Percentiles rank a stretch among this genome's conserved stretches.
These are phyloP conservation scores for Fusarium tuaranense DNA, from an alignment of 2,329 filamentous ascomycete species.

Conservation along the genomic window DNA sequence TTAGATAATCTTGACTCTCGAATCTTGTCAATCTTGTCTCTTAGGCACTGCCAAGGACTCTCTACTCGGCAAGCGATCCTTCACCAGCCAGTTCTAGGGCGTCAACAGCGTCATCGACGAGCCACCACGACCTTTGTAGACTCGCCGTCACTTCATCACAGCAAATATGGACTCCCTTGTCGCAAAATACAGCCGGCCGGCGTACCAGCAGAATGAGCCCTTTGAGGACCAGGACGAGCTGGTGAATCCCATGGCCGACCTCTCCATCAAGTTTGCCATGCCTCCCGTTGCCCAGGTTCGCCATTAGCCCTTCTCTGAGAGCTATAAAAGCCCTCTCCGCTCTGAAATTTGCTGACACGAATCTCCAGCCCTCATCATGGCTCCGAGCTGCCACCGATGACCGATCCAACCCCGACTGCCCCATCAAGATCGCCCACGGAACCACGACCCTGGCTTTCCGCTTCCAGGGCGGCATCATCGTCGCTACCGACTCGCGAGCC, in stretches of 20 bases:
- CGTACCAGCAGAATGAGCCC: slow-evolving; percentile 77
- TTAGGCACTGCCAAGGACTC: slow-evolving; percentile 12
- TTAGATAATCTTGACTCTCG: slow-evolving; percentile 5
- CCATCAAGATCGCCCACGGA: slow-evolving; percentile 99
- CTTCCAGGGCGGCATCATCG: slow-evolving; percentile 98
- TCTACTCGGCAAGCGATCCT: slow-evolving; percentile 8
- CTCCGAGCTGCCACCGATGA: slow-evolving; percentile 98
- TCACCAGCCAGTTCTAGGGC: slow-evolving; percentile 15
- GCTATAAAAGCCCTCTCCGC: neutral
- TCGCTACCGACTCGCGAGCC: slow-evolving; percentile 96
- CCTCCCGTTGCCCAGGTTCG: slow-evolving; percentile 91
- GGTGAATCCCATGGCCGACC: slow-evolving; percentile 77
- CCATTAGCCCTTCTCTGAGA: slow-evolving; percentile 24
- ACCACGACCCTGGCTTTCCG: slow-evolving; percentile 98
- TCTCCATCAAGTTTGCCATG: slow-evolving; percentile 94
- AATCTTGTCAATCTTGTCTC: neutral
- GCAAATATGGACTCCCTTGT: slow-evolving; percentile 89
- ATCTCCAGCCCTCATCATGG: slow-evolving; percentile 83
- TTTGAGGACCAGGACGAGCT: slow-evolving; percentile 79
- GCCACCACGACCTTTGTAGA: slow-evolving; percentile 19
- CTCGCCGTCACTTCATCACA: slow-evolving; percentile 18
- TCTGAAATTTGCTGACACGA: slow-evolving; percentile 15
- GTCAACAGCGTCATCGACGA: slow-evolving; percentile 12
- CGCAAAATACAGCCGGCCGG: slow-evolving; percentile 87
- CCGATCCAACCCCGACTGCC: slow-evolving; percentile 94